Base-by-base conservation (phyloP, 2,329 filamentous ascomycete genomes). In the Phyllosticta capitalensis region DNA sequence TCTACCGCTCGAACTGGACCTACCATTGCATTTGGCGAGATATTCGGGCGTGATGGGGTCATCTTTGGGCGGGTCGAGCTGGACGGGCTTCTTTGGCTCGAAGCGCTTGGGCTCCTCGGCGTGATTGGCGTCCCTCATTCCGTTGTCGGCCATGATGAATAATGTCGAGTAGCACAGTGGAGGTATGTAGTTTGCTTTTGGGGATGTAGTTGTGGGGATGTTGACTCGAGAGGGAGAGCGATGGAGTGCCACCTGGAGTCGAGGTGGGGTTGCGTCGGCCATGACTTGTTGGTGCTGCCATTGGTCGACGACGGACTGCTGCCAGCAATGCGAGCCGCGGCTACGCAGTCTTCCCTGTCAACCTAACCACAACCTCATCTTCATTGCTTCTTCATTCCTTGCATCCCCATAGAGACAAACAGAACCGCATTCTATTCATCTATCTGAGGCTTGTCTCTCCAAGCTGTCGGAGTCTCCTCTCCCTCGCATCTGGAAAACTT, bases 1-100 rank as follows among this genome's bases (percentile, higher is more conserved):
- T n/a, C 17, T 3, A 21, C 5, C 5, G 22, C 22, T 19, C 52
- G 30, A n/a, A 22, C 10, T 24, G 49, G n/a, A 21, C 84, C 68
- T 79, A 95, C 94, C 94, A 71, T 94, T 84, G 67, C 90, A 90
- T 72, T 88, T 87, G 48, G 86, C 80, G 63, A 99, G 81, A 67
- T 92, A 85, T 61, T 94, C 89, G 1, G 81, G 69, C n/a, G 86
- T 85, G 67, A 99, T 96, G 45, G 83, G 82, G 68, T 96, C 92
- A 70, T 90, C 82, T 76, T 95, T 97, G 14, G 94, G 94, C 45
- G 90, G 87, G 61, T 87, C 80, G 61, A 99, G 83, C 60, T 85
- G 76, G 62, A 94, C 86, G 2, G 89, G 82, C 26, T 78, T 77
- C 75, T 94, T 95, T 51, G 90, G 90, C 71, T 89, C 87, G 67